Percentiles rank a stretch among this genome's conserved stretches.
Conservation (phyloP, 768 basidiomycete species). For the Suillus variegatus region DNA sequence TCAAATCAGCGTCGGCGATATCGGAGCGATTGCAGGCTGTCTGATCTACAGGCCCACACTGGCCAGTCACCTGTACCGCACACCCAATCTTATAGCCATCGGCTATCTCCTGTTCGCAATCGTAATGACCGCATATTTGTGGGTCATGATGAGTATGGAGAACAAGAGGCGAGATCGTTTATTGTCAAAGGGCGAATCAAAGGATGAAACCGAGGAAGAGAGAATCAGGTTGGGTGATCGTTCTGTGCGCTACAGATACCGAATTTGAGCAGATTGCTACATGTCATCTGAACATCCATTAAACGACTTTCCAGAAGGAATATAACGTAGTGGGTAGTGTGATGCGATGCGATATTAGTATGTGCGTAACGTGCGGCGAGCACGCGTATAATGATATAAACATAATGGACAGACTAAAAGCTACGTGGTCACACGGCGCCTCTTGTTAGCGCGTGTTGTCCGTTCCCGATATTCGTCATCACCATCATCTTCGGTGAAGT, state of each 20-base stretch:
- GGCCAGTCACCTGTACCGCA: constrained; percentile 47
- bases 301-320: constrained; percentile 7
- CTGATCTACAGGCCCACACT: constrained; percentile 57
- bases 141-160: constrained; percentile 49
- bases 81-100: constrained; percentile 58
- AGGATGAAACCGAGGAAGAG: constrained; percentile 23
- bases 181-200: constrained; percentile 19
- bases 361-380: constrained; percentile 5
- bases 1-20: constrained; percentile 65
- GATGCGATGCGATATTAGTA: constrained; percentile 10
- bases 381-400: constrained; percentile 8
- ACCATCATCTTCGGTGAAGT: constrained; percentile 34
- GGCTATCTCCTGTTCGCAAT: constrained; percentile 57
- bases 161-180: constrained; percentile 44
- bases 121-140: constrained; percentile 44
- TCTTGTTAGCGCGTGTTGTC: constrained; percentile 30
- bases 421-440: constrained; percentile 28
- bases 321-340: constrained; percentile 24
- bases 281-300: constrained; percentile 5
- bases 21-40: constrained; percentile 59
- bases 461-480: constrained; percentile 34
- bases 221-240: constrained; percentile 30
- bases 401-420: constrained; percentile 4
- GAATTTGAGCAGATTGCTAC: constrained; percentile 18
- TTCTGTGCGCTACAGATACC: constrained; percentile 31